Evolutionary conservation across 345 rosid species (phyloP), one percentile per base, ranked within the genome.

Genomic region (Euphorbia tirucalli): DNA sequence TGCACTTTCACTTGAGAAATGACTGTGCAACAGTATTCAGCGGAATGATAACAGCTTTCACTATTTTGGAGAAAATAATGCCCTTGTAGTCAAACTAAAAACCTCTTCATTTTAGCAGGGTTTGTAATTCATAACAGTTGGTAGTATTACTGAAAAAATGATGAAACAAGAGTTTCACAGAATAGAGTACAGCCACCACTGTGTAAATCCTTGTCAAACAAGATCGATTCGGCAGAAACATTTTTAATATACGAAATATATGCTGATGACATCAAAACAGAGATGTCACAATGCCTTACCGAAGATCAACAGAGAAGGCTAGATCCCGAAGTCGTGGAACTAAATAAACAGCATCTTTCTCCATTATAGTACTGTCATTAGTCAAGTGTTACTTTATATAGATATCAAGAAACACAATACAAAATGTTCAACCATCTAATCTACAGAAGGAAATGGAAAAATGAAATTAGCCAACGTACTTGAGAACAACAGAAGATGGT

Each of bases 291-390:
- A 46, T 52, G 55, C 7, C 30, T 56, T 82, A 91, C 98, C 92
- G 85, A 54, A 89, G 82, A 79, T 93, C 96, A 77, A 90, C 91
- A 65, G 98, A 93, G 85, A 91, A 93, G 63, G 98, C 90, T 61
- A 93, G 86, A 85, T 93, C 98, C 50, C 95, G 88, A 75, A 93
- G 93, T 69, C 88, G 83, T 61, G 98, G 95, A 80, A 87, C 79
- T 79, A 93, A 74, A 80, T 88, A 90, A 27, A 71, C 78, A 70
- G 90, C 93, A 71, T 93, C 97, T 80, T 85, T 88, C 83, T 93
- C 98, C 1, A 60, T 80, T 44, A 84, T 73, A 60, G 98, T 91
- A 77, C 97, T 91, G 85, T 74, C 62, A 78, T 75, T 54, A 66
- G 65, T 65, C 65, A 74, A 71, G 58, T 19, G 58, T 41, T 61